These are phyloP conservation scores for Selaginella tamariscina DNA, from an alignment of 75 land plant species.

Conservation along the genomic window DNA sequence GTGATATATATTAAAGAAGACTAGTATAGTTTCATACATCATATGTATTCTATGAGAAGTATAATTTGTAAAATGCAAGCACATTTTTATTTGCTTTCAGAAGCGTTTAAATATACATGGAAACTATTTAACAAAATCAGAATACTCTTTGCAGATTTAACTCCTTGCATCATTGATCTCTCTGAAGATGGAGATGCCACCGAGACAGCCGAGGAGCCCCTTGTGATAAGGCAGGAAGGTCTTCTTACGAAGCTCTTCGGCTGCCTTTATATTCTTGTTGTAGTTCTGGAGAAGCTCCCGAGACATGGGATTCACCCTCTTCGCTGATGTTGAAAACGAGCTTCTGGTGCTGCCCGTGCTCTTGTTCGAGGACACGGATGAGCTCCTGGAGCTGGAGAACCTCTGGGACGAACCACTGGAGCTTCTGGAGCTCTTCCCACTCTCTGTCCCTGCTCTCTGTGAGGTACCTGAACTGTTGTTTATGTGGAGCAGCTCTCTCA, in stretches of 20 bases:
- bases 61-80: too few relatives aligned
- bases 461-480: not conserved
- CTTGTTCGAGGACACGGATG: conserved; percentile 6
- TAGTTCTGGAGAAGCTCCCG: conserved; percentile 46
- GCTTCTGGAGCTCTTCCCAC: not conserved
- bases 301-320: conserved; percentile 22
- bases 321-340: conserved; percentile 17
- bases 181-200: too few relatives aligned
- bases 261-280: conserved; percentile 43
- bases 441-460: not conserved
- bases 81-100: too few relatives aligned
- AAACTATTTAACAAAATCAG: too few relatives aligned
- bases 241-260: conserved; percentile 47
- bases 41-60: too few relatives aligned
- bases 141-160: too few relatives aligned
- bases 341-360: too few relatives aligned
- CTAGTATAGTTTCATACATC: too few relatives aligned
- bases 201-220: conserved; percentile 63
- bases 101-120: too few relatives aligned
- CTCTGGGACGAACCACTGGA: not conserved
- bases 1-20: too few relatives aligned
- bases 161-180: too few relatives aligned
- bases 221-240: conserved; percentile 57
- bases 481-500: not conserved
- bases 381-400: not conserved